Conservation (phyloP, 1,284 basidiomycete species). For the Meira nashicola region DNA sequence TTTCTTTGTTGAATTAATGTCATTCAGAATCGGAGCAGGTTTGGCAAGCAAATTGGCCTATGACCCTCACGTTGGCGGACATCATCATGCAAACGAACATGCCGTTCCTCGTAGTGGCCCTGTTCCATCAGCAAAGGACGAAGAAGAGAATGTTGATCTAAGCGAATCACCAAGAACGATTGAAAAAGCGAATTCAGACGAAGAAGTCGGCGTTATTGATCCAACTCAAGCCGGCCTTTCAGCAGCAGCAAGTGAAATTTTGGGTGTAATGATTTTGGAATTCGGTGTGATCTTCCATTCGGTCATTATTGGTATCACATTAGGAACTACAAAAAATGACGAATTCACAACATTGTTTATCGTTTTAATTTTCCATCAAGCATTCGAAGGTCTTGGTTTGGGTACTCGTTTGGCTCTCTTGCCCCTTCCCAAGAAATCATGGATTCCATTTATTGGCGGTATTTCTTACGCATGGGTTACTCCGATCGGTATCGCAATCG, state of each 20-base stretch:
- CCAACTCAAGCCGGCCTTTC: not conserved
- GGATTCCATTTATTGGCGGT: slow-evolving; percentile 29
- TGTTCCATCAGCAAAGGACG: slow-evolving; percentile 1
- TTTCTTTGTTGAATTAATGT: slow-evolving; percentile 46
- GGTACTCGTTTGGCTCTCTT: slow-evolving; percentile 43
- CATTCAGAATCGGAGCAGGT: slow-evolving; percentile 41
- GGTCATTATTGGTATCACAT: slow-evolving; percentile 25
- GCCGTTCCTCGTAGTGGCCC: not conserved
- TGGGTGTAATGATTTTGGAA: slow-evolving; percentile 78
- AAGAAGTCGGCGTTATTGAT: not conserved
- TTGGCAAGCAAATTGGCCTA: slow-evolving; percentile 35
- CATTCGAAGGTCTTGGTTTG: slow-evolving; percentile 52
- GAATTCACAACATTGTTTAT: slow-evolving; percentile 79
- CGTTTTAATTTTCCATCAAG: slow-evolving; percentile 68
- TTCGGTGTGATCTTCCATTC: slow-evolving; percentile 79
- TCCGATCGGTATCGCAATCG: slow-evolving; percentile 50
- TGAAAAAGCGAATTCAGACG: not conserved
- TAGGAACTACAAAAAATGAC: slow-evolving; percentile 39
- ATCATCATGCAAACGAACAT: slow-evolving; percentile 44
- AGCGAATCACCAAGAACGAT: slow-evolving; percentile 4
- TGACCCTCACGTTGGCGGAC: slow-evolving; percentile 47
- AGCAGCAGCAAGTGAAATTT: slow-evolving; percentile 65
- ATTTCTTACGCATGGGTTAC: slow-evolving; percentile 46
- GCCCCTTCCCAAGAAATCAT: slow-evolving; percentile 22
- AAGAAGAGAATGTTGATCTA: slow-evolving; percentile 2